Evolutionary conservation across 1,284 basidiomycete genomes (phyloP), one percentile per base, ranked within the genome.

Genomic region (Afroboletus lepidellus): DNA sequence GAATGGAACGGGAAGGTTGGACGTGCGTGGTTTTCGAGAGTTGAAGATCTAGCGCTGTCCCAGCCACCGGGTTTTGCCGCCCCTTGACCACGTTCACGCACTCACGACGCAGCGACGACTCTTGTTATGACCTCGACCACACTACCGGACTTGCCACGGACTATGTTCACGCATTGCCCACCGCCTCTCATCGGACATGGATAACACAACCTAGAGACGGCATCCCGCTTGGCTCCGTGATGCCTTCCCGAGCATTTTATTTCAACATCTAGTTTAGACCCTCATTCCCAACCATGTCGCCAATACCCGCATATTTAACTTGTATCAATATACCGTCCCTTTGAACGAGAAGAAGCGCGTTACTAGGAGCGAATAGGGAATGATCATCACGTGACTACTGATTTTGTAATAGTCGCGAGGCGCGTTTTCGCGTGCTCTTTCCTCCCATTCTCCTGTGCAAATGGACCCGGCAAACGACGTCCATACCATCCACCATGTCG

Each of bases 11-110:
- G 88, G 88, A 50, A 73, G 88, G 60, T 69, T 91, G 54, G 88
- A 91, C 66, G 87, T 90, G 53, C 75, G 88, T 52, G 88, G 88
- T 47, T 91, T 91, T 69, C 76, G 86, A 58, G 89, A 91, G 72
- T 67, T 91, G 66, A 88, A 82, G 79, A 91, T 91, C 60, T 90
- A 71, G 59, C 46, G 48, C 41, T 34, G 29, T 46, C 46, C 24
- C 29, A 48, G 20, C 36, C 21, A 15, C 46, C 6, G 16, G 43
- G 41, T 33, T 52, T 51, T 46, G 15, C 41, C 21, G 20, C 24
- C 24, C n/a, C 37, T 23, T 20, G n/a, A 24, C 24, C 41, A 39
- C 46, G 29, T 32, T 46, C 32, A 44, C 36, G n/a, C 30, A 18
- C 38, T 8, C 49, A 50, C 24, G 44, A 56, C 52, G 13, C 39